phyloP scores from a whole-genome alignment of 2,329 filamentous ascomycete species.

The Aquanectria penicillioides region DNA sequence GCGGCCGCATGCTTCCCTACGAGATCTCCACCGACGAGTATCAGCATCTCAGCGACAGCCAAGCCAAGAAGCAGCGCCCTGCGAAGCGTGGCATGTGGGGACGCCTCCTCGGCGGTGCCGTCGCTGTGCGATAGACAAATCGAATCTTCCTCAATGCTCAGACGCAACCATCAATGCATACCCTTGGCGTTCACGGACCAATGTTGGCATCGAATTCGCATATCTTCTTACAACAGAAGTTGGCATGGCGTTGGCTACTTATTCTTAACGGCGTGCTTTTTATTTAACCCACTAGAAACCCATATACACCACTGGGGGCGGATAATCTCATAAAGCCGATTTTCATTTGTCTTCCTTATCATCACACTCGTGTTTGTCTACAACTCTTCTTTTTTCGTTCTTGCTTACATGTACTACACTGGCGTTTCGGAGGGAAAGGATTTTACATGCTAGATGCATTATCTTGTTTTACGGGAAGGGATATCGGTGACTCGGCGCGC shows the following conservation, averaged over 20 bases:
- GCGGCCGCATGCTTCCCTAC: slow-evolving; percentile 59
- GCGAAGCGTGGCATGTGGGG: slow-evolving; percentile 60
- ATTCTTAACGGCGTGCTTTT: slow-evolving; percentile 7
- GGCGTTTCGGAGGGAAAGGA: no score
- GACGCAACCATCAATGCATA: slow-evolving; percentile 31
- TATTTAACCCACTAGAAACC: slow-evolving; percentile 26
- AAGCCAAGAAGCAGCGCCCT: slow-evolving; percentile 59
- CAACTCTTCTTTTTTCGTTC: slow-evolving; percentile 9
- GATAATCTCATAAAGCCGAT: slow-evolving; percentile 24
- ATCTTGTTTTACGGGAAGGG: neutral
- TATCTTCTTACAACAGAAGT: slow-evolving; percentile 34
- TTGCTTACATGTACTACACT: slow-evolving; percentile 7
- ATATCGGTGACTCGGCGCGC: neutral
- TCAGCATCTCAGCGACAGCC: slow-evolving; percentile 56
- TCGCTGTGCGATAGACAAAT: slow-evolving; percentile 50
- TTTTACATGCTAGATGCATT: no score
- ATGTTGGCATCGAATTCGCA: slow-evolving; percentile 31
- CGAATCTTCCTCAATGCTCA: slow-evolving; percentile 13
- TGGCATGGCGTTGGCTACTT: slow-evolving; percentile 35
- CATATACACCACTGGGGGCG: slow-evolving; percentile 34
- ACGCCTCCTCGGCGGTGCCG: slow-evolving; percentile 60
- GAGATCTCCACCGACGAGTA: slow-evolving; percentile 65
- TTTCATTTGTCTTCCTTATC: slow-evolving; percentile 26
- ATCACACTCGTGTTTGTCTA: slow-evolving; percentile 17
- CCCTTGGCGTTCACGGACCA: slow-evolving; percentile 36